Conservation (phyloP, 2,329 filamentous ascomycete genomes). For the Dothistroma septosporum region DNA sequence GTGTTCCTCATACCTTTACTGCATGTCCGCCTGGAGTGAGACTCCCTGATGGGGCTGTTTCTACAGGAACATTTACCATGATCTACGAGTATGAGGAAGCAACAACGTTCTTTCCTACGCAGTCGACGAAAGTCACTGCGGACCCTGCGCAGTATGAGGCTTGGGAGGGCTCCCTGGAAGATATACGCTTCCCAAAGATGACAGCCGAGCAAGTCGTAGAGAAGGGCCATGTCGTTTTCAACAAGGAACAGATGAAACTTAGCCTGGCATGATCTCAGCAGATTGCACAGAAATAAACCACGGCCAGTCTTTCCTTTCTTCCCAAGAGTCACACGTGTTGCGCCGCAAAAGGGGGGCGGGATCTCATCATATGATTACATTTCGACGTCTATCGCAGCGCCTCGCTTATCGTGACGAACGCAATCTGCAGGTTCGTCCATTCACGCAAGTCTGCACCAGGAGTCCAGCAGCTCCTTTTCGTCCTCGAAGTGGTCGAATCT, state of each 20-base stretch:
- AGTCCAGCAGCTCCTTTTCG: not conserved
- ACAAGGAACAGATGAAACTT: conserved; percentile 12
- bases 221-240: conserved; percentile 15
- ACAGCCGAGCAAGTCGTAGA: conserved; percentile 17
- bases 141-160: conserved; percentile 15
- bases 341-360: not conserved
- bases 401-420: conserved; percentile 1
- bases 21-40: conserved; percentile 24
- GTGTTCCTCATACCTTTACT: conserved; percentile 24
- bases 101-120: conserved; percentile 22
- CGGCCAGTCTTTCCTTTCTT: not conserved
- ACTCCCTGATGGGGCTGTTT: conserved; percentile 22
- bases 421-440: not conserved
- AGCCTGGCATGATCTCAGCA: not conserved
- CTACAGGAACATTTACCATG: conserved; percentile 22
- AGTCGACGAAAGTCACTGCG: conserved; percentile 14
- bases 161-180: conserved; percentile 20
- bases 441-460: not conserved
- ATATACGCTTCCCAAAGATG: conserved; percentile 21
- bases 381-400: conserved; percentile 1
- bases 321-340: not conserved
- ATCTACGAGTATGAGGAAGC: conserved; percentile 26
- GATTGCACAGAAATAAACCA: not conserved
- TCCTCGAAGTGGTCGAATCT: not conserved
- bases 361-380: not conserved